Base-by-base conservation (phyloP, 2,329 filamentous ascomycete species). In the Fonsecaea pedrosoi region DNA sequence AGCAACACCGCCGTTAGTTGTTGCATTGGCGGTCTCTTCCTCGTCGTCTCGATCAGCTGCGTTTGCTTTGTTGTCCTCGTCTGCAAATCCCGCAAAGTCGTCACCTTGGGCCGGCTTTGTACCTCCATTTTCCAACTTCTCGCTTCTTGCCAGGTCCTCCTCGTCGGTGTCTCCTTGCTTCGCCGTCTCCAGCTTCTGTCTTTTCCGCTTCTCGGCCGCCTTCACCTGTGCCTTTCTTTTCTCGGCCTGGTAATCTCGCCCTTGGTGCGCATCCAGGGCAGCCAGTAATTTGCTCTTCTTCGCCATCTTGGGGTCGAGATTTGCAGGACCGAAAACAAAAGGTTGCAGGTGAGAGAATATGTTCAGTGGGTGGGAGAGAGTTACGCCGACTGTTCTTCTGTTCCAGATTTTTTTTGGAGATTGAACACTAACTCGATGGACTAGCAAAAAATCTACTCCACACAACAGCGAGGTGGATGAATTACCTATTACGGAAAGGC, bases 241-340 rank as follows among this genome's bases (percentile, higher is more conserved):
- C 78, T 94, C 91, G 61, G 92, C 84, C 70, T 90, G 89, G 69
- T 91, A 90, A 72, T 95, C 90, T 56, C 85, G 81, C 35, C 86
- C 86, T 75, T 86, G 83, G 66, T 86, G 79, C 61, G 82, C 81
- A 71, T 88, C 85, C 25, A 89, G 82, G 55, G 86, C 86, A 54
- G 82, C 77, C 66, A 87, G 82, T 55, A 89, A 78, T 75, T 87
- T 88, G 70, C 83, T 83, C 76, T 84, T 84, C 71, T 84, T 85
- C 58, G 77, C 80, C 84, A 86, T 83, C 10, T 12, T 13, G 18
- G 7, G 1, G 2, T 15, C 3, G 21, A 10, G n/a, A 21, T 15
- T 15, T 3, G 5, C 8, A 12, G 9, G 12, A 4, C 12, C 25
- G 25, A 12, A 30, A 12, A 30, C 12, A 2, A 7, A 7, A 45